Evolutionary conservation across 805 yeast species (phyloP).

Genomic region (Yamadazyma sp.): DNA sequence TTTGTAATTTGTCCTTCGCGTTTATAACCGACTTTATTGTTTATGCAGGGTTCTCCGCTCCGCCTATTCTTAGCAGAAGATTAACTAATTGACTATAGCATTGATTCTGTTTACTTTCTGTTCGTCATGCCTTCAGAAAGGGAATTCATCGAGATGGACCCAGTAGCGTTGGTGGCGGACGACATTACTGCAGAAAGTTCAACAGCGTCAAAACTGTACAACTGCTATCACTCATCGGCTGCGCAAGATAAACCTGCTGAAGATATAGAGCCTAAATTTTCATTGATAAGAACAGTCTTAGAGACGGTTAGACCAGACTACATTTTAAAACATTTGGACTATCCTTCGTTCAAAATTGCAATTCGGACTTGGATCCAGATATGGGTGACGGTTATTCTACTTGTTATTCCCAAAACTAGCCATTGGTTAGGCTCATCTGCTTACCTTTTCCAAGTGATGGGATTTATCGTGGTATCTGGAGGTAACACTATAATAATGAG

Average conservation of each 20-base stretch:
- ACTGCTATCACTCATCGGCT: constrained; percentile 1
- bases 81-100: no score
- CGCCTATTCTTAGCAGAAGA: background rate
- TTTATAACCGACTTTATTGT: no score
- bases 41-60: constrained; percentile 1
- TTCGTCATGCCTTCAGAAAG: no score
- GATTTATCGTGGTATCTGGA: constrained; percentile 28
- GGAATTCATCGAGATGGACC: no score
- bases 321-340: constrained; percentile 26
- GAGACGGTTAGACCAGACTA: constrained; percentile 22
- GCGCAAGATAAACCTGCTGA: background rate
- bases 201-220: no score
- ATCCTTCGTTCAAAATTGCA: constrained; percentile 24
- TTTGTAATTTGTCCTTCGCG: no score
- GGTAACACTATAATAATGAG: constrained; percentile 25
- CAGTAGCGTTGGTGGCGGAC: no score
- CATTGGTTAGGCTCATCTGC: constrained; percentile 31
- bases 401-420: constrained; percentile 23
- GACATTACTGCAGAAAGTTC: no score
- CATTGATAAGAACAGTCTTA: constrained; percentile 1
- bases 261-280: background rate
- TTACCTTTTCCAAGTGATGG: constrained; percentile 28
- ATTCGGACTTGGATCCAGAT: constrained; percentile 28
- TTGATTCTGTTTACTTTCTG: no score
- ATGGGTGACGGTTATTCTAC: constrained; percentile 26